These are phyloP conservation scores for Elaeagnus macrophylla DNA, from an alignment of 306 rosid species.

Conservation along the genomic window DNA sequence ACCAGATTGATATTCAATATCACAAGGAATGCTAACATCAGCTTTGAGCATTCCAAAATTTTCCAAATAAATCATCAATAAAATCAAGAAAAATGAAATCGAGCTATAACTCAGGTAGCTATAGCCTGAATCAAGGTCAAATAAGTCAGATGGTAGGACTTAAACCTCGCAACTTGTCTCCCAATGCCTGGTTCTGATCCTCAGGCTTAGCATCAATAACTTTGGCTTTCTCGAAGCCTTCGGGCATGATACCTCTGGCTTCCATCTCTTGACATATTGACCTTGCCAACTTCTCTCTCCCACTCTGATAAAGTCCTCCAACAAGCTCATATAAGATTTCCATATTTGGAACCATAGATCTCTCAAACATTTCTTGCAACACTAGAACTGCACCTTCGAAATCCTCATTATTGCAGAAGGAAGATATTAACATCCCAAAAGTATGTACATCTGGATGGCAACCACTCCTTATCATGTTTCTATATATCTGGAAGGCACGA, in stretches of 20 bases:
- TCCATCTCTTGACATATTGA: slow-evolving; percentile 30
- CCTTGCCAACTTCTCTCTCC: slow-evolving; percentile 34
- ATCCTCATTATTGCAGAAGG: slow-evolving; percentile 55
- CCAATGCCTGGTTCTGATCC: slow-evolving; percentile 8
- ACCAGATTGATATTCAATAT: too few relatives aligned
- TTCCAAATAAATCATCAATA: too few relatives aligned
- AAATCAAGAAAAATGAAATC: too few relatives aligned
- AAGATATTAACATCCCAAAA: slow-evolving; percentile 39
- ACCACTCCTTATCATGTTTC: slow-evolving; percentile 66
- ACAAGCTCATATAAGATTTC: slow-evolving; percentile 39
- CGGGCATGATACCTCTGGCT: slow-evolving; percentile 18
- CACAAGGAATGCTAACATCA: too few relatives aligned
- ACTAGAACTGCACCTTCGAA: slow-evolving; percentile 64
- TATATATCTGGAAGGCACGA: slow-evolving; percentile 54
- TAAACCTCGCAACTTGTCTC: background rate
- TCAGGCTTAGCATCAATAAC: slow-evolving; percentile 5
- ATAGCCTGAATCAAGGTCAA: too few relatives aligned
- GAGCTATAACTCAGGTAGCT: too few relatives aligned
- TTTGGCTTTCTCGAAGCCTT: slow-evolving; percentile 31
- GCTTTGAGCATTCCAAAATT: too few relatives aligned
- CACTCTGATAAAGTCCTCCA: slow-evolving; percentile 39
- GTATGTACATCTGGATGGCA: slow-evolving; percentile 45
- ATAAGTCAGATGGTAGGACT: too few relatives aligned
- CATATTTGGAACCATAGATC: slow-evolving; percentile 40
- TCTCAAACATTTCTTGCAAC: slow-evolving; percentile 56